Evolutionary conservation across 2,329 filamentous ascomycete species (phyloP), one percentile per base, ranked within the genome.

Genomic region (Phialocephala subalpina): DNA sequence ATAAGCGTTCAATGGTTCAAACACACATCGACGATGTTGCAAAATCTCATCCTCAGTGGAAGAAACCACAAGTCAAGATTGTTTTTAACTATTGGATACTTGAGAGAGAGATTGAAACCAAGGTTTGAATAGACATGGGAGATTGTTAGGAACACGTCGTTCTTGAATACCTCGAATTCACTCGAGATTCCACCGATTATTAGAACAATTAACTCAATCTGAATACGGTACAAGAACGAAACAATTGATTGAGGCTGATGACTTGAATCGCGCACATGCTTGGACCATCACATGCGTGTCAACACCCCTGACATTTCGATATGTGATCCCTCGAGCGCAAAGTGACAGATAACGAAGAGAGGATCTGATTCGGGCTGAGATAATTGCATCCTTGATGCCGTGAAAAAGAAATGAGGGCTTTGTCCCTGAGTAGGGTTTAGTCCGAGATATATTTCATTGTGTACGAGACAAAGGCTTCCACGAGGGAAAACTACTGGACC

Each of bases 311-410:
- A 29, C 11, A 53, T 9, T n/a, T 53, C 11, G 49, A 53, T 16
- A 33, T 53, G 25, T 53, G 11, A 33, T 53, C 22, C 49, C 20
- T n/a, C 9, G 18, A 29, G 49, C 49, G 27, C 49, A 12, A 27
- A 29, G 22, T 52, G 22, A 29, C 49, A 53, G 22, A 53, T 53
- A 11, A 6, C 25, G 49, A 29, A 53, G 8, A 27, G 22, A 33
- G 25, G 29, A 53, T 14, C 9, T 49, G 49, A 53, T 33, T 53
- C 49, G 22, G 22, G 29, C 12, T 14, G 49, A 53, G 14, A 16
- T 29, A 3, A 53, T 33, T 18, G 49, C 49, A 53, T 53, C 49
- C 49, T 53, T 53, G 49, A 29, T 33, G 49, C 49, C 25, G 49
- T 29, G 18, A 11, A 29, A 53, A 53, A 53, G 49, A 53, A 53